These are phyloP conservation scores for Lathyrus oleraceus DNA, from an alignment of 306 rosid species.

Conservation along the genomic window DNA sequence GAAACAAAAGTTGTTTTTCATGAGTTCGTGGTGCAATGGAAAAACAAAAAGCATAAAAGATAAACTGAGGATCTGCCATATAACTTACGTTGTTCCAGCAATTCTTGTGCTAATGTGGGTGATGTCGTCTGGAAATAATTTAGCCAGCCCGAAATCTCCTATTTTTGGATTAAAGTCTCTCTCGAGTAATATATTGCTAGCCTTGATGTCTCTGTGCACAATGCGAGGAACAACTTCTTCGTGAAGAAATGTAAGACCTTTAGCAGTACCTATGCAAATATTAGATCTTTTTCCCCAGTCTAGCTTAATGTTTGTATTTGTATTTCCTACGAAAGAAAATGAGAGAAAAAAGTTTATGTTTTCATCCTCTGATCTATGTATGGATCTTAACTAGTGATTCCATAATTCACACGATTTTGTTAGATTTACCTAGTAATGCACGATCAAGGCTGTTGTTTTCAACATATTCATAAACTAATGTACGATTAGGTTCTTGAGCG, in stretches of 20 bases:
- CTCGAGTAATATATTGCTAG: conserved; percentile 89
- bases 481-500: conserved; percentile 61
- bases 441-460: conserved; percentile 92
- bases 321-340: conserved; percentile 50
- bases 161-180: conserved; percentile 75
- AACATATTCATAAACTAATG: conserved; percentile 80
- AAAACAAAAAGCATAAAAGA: conserved; percentile 12
- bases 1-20: conserved; percentile 32
- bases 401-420: conserved; percentile 24
- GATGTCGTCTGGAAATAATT: conserved; percentile 91
- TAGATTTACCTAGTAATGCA: conserved; percentile 69
- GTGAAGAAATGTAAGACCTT: conserved; percentile 88
- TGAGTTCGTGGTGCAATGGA: conserved; percentile 2
- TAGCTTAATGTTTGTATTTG: conserved; percentile 41
- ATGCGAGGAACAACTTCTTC: conserved; percentile 90
- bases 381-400: conserved; percentile 24
- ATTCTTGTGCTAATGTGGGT: conserved; percentile 97
- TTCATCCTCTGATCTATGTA: conserved; percentile 25
- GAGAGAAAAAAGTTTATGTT: conserved; percentile 2
- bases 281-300: conserved; percentile 82
- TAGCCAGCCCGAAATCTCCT: conserved; percentile 98
- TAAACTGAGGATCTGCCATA: conserved; percentile 35
- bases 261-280: conserved; percentile 80
- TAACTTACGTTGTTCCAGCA: conserved; percentile 97
- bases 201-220: conserved; percentile 97